Evolutionary conservation across 1,284 basidiomycete species (phyloP), one percentile per base, ranked within the genome.

Genomic region (Gomphus bonarii): DNA sequence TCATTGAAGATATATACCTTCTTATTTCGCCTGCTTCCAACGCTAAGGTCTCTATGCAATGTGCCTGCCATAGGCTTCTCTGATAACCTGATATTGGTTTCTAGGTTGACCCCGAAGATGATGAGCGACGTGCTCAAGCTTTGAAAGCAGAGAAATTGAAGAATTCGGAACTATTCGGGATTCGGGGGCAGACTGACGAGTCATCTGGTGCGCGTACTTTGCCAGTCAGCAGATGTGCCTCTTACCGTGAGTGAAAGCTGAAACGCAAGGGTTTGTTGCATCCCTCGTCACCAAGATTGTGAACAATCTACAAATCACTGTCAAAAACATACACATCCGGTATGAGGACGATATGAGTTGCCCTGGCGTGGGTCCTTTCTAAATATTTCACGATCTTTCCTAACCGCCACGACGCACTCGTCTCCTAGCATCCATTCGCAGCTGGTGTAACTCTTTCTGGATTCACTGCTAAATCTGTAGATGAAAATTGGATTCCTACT

Each of bases 291-390:
- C 89, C 50, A 95, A 97, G 69, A 85, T 99, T 60, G 82, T 99
- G 63, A 97, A 99, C 72, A 99, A 99, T 67, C 72, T 99, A 16
- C 97, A 99, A 73, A 84, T 99, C 40, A 95, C 92, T 16, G 84
- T 99, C 60, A 91, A 88, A 72, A 94, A 95, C 64, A 91, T 98
- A 52, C 95, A 98, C 67, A 75, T 99, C 54, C 88, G 97, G 51
- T 99, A 99, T 66, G 97, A 99, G 71, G 97, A 99, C 71, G 87
- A 84, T 54, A 72, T 95, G 61, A 97, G 92, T 62, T 92, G 94
- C 38, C 95, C 95, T 25, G 91, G 90, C 35, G 91, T 92, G 69
- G 66, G 72, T 80, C 31, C 11, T 42, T 54, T 43, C 50, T 22
- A 22, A 31, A 1, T 44, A 16, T 40, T 38, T 3, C 42, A 11